Base-by-base conservation (phyloP, 2,329 filamentous ascomycete genomes). In the Colletotrichum sp. region DNA sequence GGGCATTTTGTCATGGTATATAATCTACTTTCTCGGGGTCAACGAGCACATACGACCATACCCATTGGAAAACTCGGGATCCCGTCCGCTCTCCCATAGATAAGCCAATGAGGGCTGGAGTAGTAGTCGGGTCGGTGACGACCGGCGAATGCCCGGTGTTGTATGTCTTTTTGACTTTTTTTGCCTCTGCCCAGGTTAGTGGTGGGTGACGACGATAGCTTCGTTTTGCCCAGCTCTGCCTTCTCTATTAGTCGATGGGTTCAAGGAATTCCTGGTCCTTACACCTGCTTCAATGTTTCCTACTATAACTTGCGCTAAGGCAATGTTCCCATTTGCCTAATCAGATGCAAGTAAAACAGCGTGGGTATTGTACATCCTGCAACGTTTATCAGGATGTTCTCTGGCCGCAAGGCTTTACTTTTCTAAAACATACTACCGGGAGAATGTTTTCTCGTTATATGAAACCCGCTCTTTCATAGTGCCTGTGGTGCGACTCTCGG, bases 11-110 rank as follows among this genome's bases (percentile, higher is more conserved):
- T 52, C 43, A 0, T 52, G 16, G 43, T 52, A 52, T 52, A 52
- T 52, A 1, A 1, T 2, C 3, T 52, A 1, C 43, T 52, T n/a
- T 52, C 43, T 52, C 6, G 2, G 6, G 3, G 1, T 6, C 0
- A 7, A 7, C 3, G 13, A 34, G 13, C 32, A 34, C 32, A 34
- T 34, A 34, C 32, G 32, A 34, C 32, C 32, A 34, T 2, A 34
- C 32, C 32, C 32, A 34, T 34, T 34, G 32, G 32, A 34, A 34
- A 52, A 52, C 16, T 52, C 43, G 43, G 43, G 43, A 52, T 52
- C 43, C 43, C 43, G 43, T 52, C 43, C 43, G 32, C 32, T 34
- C 32, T 34, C 32, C 32, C 32, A 34, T 34, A 32, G 30, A 32
- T 32, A 32, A 32, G 30, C 30, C 30, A 32, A 32, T 34, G 6